Base-by-base conservation (phyloP, 768 basidiomycete genomes). In the Psilocybe cyanescens region DNA sequence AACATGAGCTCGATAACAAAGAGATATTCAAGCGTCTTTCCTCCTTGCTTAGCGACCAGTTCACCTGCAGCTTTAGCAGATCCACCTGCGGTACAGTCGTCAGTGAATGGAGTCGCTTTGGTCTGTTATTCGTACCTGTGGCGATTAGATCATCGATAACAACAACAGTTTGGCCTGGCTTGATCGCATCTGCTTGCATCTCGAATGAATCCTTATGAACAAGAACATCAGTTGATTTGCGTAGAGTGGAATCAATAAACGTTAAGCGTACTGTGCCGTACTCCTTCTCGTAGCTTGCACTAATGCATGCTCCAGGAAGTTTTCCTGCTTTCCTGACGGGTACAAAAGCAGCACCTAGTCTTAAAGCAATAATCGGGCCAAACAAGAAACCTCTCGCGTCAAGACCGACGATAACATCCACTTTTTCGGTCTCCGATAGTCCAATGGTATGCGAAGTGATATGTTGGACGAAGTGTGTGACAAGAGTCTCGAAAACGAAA, bases 321-420 rank as follows among this genome's bases (percentile, higher is more conserved):
- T 99, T 99, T 4, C 95, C 96, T 62, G 79, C 79, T 78, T 99
- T 99, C 61, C 97, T 84, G 35, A 99, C 95, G 2, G 97, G 96
- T 3, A 97, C 95, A 67, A 99, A 99, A 9, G 94, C 93, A 1
- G 95, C 95, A 29, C 94, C 93, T 29, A 99, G 79, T 60, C 97
- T 82, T 69, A 94, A 76, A 4, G 97, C 97, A 68, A 99, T 86
- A 66, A 95, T 85, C 1, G 97, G 97, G 1, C 96, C 97, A 8
- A 99, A 76, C 54, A 99, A 83, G 80, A 99, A 99, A 12, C 97
- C 97, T 58, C 97, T 84, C 24, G 97, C 97, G 74, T 99, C 97
- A 47, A 99, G 83, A 33, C 93, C 97, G 58, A 99, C 94, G 65
- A 99, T 83, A 55, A 93, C 91, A 74, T 99, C 97, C 66, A 96